phyloP scores from a whole-genome alignment of 1,284 basidiomycete species.

The Microbotryomycetes sp. region DNA sequence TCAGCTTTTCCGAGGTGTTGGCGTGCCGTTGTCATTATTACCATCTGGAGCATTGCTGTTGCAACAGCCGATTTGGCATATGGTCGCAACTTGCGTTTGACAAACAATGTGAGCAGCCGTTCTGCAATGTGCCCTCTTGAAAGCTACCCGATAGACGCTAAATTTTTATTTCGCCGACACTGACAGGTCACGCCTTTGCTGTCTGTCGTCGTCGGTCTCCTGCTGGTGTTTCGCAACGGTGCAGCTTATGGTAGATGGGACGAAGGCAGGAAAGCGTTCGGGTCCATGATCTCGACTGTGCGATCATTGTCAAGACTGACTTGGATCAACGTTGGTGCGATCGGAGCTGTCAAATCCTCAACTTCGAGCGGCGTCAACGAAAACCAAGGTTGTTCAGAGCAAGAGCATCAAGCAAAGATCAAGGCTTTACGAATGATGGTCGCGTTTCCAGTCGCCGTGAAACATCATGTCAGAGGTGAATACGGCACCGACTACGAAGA shows the following conservation, averaged over 20 bases:
- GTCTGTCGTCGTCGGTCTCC: constrained; percentile 38
- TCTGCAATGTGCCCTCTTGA: background rate
- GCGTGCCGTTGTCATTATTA: constrained; percentile 32
- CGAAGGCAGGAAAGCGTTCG: constrained; percentile 36
- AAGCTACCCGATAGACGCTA: background rate
- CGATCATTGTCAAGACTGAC: constrained; percentile 33
- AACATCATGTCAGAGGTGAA: constrained; percentile 38
- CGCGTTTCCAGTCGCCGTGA: constrained; percentile 32
- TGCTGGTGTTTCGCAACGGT: constrained; percentile 35
- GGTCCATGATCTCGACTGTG: constrained; percentile 27
- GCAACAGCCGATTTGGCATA: constrained; percentile 33
- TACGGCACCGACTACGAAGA: constrained; percentile 39
- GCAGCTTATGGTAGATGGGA: constrained; percentile 37
- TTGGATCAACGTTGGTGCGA: constrained; percentile 37
- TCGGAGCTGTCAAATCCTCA: constrained; percentile 1
- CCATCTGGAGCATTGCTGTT: constrained; percentile 32
- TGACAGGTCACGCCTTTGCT: constrained; percentile 34
- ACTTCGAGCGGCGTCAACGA: background rate
- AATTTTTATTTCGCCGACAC: background rate
- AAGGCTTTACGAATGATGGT: constrained; percentile 33
- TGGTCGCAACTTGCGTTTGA: constrained; percentile 12
- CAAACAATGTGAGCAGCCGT: constrained; percentile 8
- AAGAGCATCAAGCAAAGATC: constrained; percentile 34
- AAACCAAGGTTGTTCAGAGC: constrained; percentile 3
- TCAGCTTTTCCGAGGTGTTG: constrained; percentile 30